phyloP scores from a whole-genome alignment of 805 yeast species.

The Teunomyces stri region DNA sequence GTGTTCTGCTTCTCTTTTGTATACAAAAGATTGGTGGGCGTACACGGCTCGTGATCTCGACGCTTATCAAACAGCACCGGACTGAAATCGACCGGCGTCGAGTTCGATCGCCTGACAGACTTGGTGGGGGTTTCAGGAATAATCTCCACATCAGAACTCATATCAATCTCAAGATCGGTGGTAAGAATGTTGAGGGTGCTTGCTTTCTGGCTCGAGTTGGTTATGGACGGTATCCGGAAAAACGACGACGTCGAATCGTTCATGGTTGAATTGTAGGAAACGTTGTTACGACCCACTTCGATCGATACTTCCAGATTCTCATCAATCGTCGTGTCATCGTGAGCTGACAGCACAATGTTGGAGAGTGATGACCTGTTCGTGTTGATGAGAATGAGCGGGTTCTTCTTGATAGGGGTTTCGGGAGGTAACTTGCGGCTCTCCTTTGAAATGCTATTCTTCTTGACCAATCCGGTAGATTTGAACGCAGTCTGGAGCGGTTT shows the following conservation, averaged over 20 bases:
- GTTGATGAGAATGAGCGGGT: conserved; percentile 36
- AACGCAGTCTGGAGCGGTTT: conserved; percentile 87
- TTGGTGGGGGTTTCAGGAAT: conserved; percentile 42
- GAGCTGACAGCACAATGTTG: conserved; percentile 17
- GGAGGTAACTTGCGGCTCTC: conserved; percentile 35
- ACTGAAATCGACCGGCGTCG: conserved; percentile 28
- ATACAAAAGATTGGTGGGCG: conserved; percentile 13
- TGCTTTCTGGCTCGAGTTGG: conserved; percentile 12
- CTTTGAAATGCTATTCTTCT: conserved; percentile 34
- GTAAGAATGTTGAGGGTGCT: conserved; percentile 4
- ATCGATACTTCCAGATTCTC: conserved; percentile 31
- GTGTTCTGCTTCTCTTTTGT: conserved; percentile 8
- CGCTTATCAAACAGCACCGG: conserved; percentile 16
- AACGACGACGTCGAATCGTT: conserved; percentile 35
- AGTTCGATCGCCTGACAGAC: conserved; percentile 26
- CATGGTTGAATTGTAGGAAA: conserved; percentile 17
- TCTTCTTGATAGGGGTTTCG: conserved; percentile 43
- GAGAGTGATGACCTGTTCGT: conserved; percentile 18
- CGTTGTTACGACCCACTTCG: conserved; percentile 38
- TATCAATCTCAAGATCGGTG: conserved; percentile 19
- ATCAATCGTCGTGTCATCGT: conserved; percentile 16
- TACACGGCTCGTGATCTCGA: conserved; percentile 16
- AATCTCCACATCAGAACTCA: conserved; percentile 18
- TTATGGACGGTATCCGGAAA: conserved; percentile 26
- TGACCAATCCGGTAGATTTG: conserved; percentile 69